Percentiles rank a stretch among this genome's conserved stretches.
Conservation (phyloP, 2,329 filamentous ascomycete genomes). For the Peltaster fructicola region DNA sequence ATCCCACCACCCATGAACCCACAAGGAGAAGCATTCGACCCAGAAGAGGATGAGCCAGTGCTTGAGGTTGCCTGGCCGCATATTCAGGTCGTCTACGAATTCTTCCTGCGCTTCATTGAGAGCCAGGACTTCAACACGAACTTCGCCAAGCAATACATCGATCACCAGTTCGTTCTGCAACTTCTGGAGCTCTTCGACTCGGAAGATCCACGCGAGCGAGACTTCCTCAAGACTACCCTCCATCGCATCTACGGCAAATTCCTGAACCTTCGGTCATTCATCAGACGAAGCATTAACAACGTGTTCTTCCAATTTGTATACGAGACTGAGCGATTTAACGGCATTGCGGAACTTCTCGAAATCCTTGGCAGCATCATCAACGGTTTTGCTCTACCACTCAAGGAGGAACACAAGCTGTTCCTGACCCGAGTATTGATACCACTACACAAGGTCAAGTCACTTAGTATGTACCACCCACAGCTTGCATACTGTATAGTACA, state of each 20-base stretch:
- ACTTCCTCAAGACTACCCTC: conserved; percentile 94
- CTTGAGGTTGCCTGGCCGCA: conserved; percentile 97
- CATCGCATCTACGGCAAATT: conserved; percentile 99
- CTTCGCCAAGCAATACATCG: conserved; percentile 96
- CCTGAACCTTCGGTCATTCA: conserved; percentile 90
- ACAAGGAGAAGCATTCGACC: conserved; percentile 94
- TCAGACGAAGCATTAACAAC: conserved; percentile 96
- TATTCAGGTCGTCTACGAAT: conserved; percentile 98
- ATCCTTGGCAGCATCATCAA: conserved; percentile 99
- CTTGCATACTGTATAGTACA: conserved; percentile 98
- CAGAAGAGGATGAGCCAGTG: conserved; percentile 95
- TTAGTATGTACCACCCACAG: conserved; percentile 99
- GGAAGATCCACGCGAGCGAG: conserved; percentile 86
- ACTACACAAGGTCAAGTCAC: conserved; percentile 91
- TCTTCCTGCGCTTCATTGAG: conserved; percentile 96
- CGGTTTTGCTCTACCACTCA: conserved; percentile 86
- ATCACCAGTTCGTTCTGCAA: conserved; percentile 90
- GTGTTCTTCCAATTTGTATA: conserved; percentile 99
- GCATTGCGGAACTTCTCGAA: conserved; percentile 88
- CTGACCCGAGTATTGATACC: conserved; percentile 83
- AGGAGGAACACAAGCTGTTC: conserved; percentile 98
- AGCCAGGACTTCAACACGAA: conserved; percentile 99
- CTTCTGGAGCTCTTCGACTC: conserved; percentile 97
- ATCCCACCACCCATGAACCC: conserved; percentile 96
- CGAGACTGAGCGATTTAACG: conserved; percentile 96